Percentiles rank a stretch among this genome's conserved stretches.
These are phyloP conservation scores for Vitis amurensis DNA, from an alignment of 164 flowering plant species.

Conservation along the genomic window DNA sequence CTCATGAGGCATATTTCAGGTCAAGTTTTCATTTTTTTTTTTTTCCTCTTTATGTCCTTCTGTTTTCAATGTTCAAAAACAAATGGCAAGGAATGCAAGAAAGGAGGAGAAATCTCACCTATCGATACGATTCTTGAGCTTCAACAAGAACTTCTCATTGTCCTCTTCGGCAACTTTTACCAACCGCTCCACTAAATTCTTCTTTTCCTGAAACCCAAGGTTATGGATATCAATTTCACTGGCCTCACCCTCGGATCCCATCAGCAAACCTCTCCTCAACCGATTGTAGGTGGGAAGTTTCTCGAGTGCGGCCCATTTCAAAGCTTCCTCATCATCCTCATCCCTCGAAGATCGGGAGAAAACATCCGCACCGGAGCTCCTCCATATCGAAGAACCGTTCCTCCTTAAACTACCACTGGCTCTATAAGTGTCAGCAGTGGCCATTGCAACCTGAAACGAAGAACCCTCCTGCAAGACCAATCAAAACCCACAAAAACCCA, in stretches of 20 bases:
- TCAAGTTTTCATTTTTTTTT: no score
- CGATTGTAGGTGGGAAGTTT: constrained; percentile 42
- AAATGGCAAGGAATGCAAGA: no score
- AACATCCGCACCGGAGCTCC: constrained; percentile 12
- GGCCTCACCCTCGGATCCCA: constrained; percentile 22
- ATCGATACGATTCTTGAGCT: constrained; percentile 63
- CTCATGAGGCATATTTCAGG: no score
- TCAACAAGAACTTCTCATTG: constrained; percentile 72
- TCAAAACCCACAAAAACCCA: no score
- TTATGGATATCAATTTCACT: constrained; percentile 50
- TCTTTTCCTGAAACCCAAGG: constrained; percentile 55
- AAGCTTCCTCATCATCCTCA: constrained; percentile 63
- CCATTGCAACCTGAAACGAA: no score
- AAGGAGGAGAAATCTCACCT: constrained; percentile 28
- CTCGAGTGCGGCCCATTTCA: constrained; percentile 50
- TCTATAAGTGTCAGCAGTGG: no score
- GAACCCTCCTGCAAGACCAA: no score
- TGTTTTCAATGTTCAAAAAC: no score
- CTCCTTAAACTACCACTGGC: no score
- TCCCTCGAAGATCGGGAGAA: constrained; percentile 30
- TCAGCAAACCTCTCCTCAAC: constrained; percentile 36
- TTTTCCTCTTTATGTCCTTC: no score
- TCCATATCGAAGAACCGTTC: constrained; percentile 20
- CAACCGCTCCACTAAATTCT: constrained; percentile 52
- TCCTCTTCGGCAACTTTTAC: constrained; percentile 64